These are phyloP conservation scores for Beauveria scarabaeidicola DNA, from an alignment of 2,329 filamentous ascomycete species.

Conservation along the genomic window DNA sequence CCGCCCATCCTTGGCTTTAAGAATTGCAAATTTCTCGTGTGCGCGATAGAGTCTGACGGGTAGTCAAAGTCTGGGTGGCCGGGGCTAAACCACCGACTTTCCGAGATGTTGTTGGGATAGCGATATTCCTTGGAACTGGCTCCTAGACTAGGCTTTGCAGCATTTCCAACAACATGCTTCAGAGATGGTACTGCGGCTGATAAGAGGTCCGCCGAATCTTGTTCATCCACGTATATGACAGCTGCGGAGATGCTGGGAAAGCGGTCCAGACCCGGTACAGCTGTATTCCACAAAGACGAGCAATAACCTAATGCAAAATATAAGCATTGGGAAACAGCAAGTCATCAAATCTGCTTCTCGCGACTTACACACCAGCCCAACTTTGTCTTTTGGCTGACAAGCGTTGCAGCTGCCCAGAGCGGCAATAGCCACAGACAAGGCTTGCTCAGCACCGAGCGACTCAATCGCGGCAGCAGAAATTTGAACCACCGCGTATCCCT, in stretches of 20 bases:
- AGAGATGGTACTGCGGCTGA: neutral
- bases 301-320: neutral
- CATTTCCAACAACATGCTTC: neutral
- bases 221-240: neutral
- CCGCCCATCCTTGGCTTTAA: conserved; percentile 56
- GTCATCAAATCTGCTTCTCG: neutral
- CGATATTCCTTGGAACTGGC: neutral
- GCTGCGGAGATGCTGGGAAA: neutral
- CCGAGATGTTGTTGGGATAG: neutral
- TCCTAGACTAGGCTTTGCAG: neutral
- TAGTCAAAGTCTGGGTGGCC: conserved; percentile 1
- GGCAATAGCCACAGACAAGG: neutral
- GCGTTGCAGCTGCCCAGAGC: neutral
- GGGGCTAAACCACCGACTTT: neutral
- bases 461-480: neutral
- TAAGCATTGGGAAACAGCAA: neutral
- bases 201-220: neutral
- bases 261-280: neutral
- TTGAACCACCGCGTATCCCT: conserved; percentile 25
- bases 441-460: neutral
- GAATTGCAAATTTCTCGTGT: conserved; percentile 57
- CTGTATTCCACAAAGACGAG: neutral
- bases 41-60: conserved; percentile 33
- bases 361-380: neutral
- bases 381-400: neutral